Evolutionary conservation across 73 alveolate species (phyloP).

Genomic region (Tetrahymena thermophila): DNA sequence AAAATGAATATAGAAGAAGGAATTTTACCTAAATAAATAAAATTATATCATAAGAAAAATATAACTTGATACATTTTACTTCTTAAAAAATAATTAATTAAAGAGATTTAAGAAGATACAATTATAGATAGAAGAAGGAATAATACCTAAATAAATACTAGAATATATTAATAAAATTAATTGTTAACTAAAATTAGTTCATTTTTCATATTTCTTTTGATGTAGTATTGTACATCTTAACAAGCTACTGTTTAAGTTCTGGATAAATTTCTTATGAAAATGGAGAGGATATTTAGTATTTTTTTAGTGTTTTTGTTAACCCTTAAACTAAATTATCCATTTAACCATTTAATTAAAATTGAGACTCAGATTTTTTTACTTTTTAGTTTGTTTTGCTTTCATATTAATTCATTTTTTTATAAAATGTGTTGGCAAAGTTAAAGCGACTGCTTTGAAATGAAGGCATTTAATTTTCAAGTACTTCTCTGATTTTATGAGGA

Average conservation of each 20-base stretch:
- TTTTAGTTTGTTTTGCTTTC: background rate
- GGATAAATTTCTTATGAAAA: background rate
- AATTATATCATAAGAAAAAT: too few relatives aligned
- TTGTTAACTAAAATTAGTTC: background rate
- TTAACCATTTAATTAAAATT: background rate
- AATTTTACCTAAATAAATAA: too few relatives aligned
- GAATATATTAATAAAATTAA: too few relatives aligned
- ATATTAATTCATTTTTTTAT: background rate
- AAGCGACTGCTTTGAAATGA: background rate
- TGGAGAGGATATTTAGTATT: background rate
- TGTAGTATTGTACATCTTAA: background rate
- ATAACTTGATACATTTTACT: too few relatives aligned
- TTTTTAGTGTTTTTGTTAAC: background rate
- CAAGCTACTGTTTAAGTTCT: background rate
- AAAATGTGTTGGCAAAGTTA: background rate
- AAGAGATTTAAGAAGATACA: too few relatives aligned
- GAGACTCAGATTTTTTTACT: background rate
- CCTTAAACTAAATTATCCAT: background rate
- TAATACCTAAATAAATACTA: too few relatives aligned
- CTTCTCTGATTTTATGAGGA: background rate
- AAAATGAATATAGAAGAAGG: too few relatives aligned
- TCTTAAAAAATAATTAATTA: too few relatives aligned
- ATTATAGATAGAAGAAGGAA: too few relatives aligned
- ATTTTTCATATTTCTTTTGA: background rate
- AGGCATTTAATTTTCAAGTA: background rate